Evolutionary conservation across 331 rosid genomes (phyloP), one percentile per base, ranked within the genome.

Genomic region (Ulmus americana): DNA sequence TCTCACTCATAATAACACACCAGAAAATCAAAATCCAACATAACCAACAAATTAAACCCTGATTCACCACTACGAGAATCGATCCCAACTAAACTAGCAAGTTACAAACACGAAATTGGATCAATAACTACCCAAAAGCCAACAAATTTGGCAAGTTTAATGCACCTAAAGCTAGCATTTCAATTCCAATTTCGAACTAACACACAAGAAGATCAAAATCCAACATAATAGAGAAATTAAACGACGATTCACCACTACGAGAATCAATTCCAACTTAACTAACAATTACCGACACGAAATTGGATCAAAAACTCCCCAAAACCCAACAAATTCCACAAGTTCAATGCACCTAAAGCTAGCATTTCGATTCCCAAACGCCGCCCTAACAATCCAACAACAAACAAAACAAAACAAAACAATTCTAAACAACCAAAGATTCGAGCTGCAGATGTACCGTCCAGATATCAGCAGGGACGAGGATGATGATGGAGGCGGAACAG

Each of bases 391-490:
- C 39, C 14, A 11, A 3, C 28, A 16, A 44, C 12, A n/a, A 48
- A 48, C 14, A 48, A 9, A 15, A 48, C 5, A n/a, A n/a, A n/a
- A n/a, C 52, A 9, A 3, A 11, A 8, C 9, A n/a, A 41, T 41
- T 16, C 5, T 39, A 54, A 50, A 6, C 8, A 57, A 39, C 43
- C 7, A 11, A 41, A 35, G 45, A 12, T 14, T 16, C 42, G 48
- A 51, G 5, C 11, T 7, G 28, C 16, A 14, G 28, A 20, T 39
- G 41, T 81, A 91, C 96, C 88, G 82, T 78, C 97, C 98, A 92
- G 69, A 92, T 89, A 41, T 92, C 98, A 54, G 97, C 95, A 20
- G 98, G 97, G 65, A 92, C 97, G 75, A 92, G 96, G 77, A 86
- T 76, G 83, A 92, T 89, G 80, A 89, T 80, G 84, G 98, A 82